Base-by-base conservation (phyloP, 2,329 filamentous ascomycete species). In the Trichoderma sp. region DNA sequence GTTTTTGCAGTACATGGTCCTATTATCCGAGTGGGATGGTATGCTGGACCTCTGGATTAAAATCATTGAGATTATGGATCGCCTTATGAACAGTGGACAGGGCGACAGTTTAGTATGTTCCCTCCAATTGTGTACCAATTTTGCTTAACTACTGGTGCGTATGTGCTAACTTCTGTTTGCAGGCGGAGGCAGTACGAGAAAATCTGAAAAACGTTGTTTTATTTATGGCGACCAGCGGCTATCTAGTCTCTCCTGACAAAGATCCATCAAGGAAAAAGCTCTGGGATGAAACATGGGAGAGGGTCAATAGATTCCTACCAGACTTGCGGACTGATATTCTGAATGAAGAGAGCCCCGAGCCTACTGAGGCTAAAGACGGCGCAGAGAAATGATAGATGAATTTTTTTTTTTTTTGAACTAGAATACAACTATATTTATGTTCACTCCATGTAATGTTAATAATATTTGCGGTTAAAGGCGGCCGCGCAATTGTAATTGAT, bases 141-240 rank as follows among this genome's bases (percentile, higher is more conserved):
- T 27, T 39, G 15, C 4, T 25, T 13, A 10, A 19, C 32, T 32
- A 8, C 27, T 10, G 52, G 29, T 7, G 17, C 7, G 42, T 7
- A 35, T 10, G 29, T 13, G n/a, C 64, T 69, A 37, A 69, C 59
- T 15, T 34, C 13, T 27, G 45, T 48, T 19, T 42, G 17, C 73
- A 97, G 89, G 93, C 97, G 80, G 95, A 99, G 82, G 94, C 95
- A 13, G 93, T 98, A 2, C 92, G 92, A 0, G 95, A 99, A 79
- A 95, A 93, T 71, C 82, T 99, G 68, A 99, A 99, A 81, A 99
- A 99, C 72, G 93, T 98, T 63, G 83, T 98, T 27, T 84, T 99
- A 10, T 95, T 99, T 74, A 97, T 99, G 93, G 89, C 92, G 6
- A 95, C 90, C 76, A 94, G 91, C 60, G 94, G 92, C 39, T 94